phyloP scores from a whole-genome alignment of 1,284 basidiomycete species.

The Trichosporon sp. region DNA sequence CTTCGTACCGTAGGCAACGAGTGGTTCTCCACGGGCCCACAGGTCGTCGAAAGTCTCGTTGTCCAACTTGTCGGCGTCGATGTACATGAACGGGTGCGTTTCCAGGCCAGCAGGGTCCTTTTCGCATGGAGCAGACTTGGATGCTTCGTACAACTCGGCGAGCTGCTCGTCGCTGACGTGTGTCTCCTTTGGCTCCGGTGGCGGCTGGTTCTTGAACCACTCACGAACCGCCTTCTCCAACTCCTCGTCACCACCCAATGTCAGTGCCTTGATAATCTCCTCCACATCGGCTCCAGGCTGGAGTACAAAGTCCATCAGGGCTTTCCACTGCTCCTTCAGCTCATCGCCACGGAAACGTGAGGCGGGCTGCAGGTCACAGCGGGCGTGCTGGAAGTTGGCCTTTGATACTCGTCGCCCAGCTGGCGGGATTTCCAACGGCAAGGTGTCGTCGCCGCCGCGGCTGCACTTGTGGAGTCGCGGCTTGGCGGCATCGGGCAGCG shows the following conservation, averaged over 20 bases:
- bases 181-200: neutral
- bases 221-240: conserved; percentile 10
- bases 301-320: conserved; percentile 33
- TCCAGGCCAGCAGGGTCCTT: conserved; percentile 38
- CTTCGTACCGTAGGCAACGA: conserved; percentile 66
- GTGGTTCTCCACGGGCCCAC: conserved; percentile 68
- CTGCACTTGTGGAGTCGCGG: conserved; percentile 28
- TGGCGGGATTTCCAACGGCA: conserved; percentile 1
- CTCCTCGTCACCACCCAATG: conserved; percentile 24
- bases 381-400: conserved; percentile 15
- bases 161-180: conserved; percentile 15
- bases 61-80: conserved; percentile 57
- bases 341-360: conserved; percentile 68
- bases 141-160: conserved; percentile 24
- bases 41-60: conserved; percentile 62
- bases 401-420: neutral
- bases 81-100: conserved; percentile 44
- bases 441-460: conserved; percentile 5
- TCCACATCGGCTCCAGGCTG: conserved; percentile 24
- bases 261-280: conserved; percentile 27
- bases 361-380: conserved; percentile 66
- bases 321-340: conserved; percentile 54
- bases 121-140: conserved; percentile 9
- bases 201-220: conserved; percentile 1
- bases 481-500: conserved; percentile 51